Evolutionary conservation across 2,329 filamentous ascomycete genomes (phyloP).

Genomic region (Fonsecaea pedrosoi): DNA sequence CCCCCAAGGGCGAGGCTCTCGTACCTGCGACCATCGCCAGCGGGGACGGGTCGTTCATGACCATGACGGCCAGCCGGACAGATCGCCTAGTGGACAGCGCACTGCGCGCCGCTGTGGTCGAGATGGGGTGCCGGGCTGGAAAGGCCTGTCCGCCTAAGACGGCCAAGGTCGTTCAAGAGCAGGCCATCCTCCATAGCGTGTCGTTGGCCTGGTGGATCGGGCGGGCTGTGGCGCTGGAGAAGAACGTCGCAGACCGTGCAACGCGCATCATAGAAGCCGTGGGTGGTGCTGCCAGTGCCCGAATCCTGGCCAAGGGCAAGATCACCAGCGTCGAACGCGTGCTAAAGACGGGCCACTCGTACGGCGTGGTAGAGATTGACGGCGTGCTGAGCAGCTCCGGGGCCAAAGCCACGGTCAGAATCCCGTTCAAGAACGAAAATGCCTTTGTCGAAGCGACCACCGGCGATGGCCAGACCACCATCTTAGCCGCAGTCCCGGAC

Average conservation of each 20-base stretch:
- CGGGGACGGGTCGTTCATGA: constrained; percentile 60
- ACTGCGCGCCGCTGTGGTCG: constrained; percentile 59
- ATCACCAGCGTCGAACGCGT: constrained; percentile 64
- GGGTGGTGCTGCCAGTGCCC: constrained; percentile 53
- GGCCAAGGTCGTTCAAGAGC: constrained; percentile 46
- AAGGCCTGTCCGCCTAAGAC: constrained; percentile 51
- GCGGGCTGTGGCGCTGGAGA: constrained; percentile 59
- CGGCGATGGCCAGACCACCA: constrained; percentile 29
- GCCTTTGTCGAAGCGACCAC: constrained; percentile 31
- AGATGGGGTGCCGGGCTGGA: constrained; percentile 60
- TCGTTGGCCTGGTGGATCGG: constrained; percentile 62
- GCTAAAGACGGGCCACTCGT: constrained; percentile 60
- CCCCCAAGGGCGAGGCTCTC: constrained; percentile 16
- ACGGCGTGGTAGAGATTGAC: constrained; percentile 44
- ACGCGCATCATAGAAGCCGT: constrained; percentile 62
- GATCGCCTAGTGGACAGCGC: constrained; percentile 52
- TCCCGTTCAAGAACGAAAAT: constrained; percentile 78
- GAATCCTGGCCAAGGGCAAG: constrained; percentile 68
- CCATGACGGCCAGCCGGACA: constrained; percentile 45
- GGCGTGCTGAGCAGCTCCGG: background rate
- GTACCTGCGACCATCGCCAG: constrained; percentile 46
- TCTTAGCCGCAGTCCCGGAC: constrained; percentile 64
- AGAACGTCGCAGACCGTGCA: constrained; percentile 58
- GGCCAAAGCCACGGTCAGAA: constrained; percentile 57
- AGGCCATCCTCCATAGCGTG: constrained; percentile 51